phyloP scores from a whole-genome alignment of 345 rosid genomes.

The Stellera chamaejasme region DNA sequence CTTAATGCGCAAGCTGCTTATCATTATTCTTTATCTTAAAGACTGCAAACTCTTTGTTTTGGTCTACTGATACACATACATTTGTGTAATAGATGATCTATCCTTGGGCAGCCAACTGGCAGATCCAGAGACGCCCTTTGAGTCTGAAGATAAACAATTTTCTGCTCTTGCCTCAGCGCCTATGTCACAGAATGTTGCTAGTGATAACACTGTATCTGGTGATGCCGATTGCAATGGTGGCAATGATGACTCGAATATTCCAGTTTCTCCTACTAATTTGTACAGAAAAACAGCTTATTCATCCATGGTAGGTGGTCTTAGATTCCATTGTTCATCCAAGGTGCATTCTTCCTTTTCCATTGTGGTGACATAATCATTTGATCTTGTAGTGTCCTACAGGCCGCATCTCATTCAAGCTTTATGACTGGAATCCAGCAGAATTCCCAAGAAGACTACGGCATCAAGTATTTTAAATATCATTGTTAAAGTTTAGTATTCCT shows the following conservation, averaged over 20 bases:
- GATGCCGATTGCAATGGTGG: conserved; percentile 41
- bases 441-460: conserved; percentile 98
- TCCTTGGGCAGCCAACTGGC: conserved; percentile 34
- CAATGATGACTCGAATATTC: conserved; percentile 46
- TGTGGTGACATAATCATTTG: conserved; percentile 15
- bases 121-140: conserved; percentile 54
- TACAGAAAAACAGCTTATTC: conserved; percentile 68
- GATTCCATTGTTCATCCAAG: conserved; percentile 12
- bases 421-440: conserved; percentile 99
- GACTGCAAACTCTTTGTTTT: neutral
- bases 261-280: conserved; percentile 46
- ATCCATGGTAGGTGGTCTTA: conserved; percentile 53
- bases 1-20: neutral
- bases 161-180: conserved; percentile 40
- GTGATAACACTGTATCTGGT: conserved; percentile 52
- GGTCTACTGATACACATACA: neutral
- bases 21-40: neutral
- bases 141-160: conserved; percentile 46
- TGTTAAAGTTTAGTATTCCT: conserved; percentile 60
- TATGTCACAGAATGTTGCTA: conserved; percentile 34
- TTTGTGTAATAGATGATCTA: conserved; percentile 30
- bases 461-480: conserved; percentile 74
- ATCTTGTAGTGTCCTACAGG: conserved; percentile 86
- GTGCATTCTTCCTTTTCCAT: neutral
- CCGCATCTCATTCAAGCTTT: conserved; percentile 94